Evolutionary conservation across 352 stramenopile species (phyloP).

Genomic region (Phytophthora pseudosyringae): DNA sequence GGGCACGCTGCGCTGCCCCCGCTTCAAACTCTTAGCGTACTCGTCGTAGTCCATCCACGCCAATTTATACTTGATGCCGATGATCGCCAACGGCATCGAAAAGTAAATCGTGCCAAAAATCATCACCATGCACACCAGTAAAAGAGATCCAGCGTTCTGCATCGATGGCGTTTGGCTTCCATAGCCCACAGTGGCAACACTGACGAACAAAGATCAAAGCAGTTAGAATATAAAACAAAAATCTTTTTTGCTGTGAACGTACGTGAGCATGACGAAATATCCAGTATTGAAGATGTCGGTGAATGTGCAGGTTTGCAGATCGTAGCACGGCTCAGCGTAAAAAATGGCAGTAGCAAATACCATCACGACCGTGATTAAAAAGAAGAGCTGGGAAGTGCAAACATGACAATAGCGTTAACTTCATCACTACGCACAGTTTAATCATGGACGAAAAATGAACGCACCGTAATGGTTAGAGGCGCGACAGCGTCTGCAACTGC

Average conservation of each 20-base stretch:
- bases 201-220: conserved; percentile 9
- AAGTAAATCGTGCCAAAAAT: conserved; percentile 63
- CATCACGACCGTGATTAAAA: conserved; percentile 62
- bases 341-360: conserved; percentile 61
- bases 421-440: neutral
- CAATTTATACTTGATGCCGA: conserved; percentile 61
- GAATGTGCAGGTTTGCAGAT: conserved; percentile 55
- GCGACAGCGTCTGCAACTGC: conserved; percentile 43
- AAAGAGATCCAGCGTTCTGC: conserved; percentile 39
- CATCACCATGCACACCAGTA: conserved; percentile 55
- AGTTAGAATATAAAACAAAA: neutral
- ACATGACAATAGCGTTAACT: conserved; percentile 2
- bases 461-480: conserved; percentile 55
- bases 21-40: conserved; percentile 5
- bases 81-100: conserved; percentile 61
- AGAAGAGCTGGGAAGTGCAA: conserved; percentile 42
- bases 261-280: conserved; percentile 73
- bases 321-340: conserved; percentile 63
- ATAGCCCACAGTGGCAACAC: conserved; percentile 63
- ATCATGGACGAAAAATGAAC: neutral
- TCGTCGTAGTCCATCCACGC: conserved; percentile 44
- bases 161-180: conserved; percentile 57
- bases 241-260: conserved; percentile 13
- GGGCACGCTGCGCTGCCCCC: neutral
- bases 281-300: conserved; percentile 68